Conservation (phyloP, 176 grass and related monocot species). For the Aegilops bicornis region DNA sequence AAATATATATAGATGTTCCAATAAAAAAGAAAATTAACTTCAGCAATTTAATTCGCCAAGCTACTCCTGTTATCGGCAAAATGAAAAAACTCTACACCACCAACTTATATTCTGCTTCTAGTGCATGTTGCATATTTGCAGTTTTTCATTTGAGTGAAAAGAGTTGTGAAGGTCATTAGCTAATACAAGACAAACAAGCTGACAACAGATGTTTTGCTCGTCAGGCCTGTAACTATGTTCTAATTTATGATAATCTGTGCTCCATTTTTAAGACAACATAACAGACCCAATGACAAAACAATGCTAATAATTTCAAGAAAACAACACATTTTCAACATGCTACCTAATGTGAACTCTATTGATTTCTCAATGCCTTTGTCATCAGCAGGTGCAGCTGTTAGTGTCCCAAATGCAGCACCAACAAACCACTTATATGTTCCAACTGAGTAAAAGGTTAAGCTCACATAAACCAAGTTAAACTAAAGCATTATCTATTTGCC, state of each 20-base stretch:
- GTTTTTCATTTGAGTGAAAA: background rate
- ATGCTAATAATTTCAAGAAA: conserved; percentile 5
- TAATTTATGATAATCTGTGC: background rate
- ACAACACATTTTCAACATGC: background rate
- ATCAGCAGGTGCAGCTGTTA: background rate
- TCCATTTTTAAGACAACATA: conserved; percentile 1
- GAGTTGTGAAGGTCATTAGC: background rate
- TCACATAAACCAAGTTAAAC: background rate
- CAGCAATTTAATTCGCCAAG: conserved; percentile 1
- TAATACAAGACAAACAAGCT: background rate
- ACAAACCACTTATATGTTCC: background rate
- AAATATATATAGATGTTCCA: background rate
- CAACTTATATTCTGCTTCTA: background rate
- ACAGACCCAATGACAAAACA: background rate
- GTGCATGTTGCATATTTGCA: background rate
- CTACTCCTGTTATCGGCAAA: background rate
- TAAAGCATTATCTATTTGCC: background rate
- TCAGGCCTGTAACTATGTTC: background rate
- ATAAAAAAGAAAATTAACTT: background rate
- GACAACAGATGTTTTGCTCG: background rate
- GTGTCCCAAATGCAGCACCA: conserved; percentile 7
- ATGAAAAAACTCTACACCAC: background rate
- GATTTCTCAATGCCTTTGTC: background rate
- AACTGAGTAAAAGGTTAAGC: background rate
- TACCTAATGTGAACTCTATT: background rate